Evolutionary conservation across 306 rosid genomes (phyloP).

Genomic region (Cicer bijugum): DNA sequence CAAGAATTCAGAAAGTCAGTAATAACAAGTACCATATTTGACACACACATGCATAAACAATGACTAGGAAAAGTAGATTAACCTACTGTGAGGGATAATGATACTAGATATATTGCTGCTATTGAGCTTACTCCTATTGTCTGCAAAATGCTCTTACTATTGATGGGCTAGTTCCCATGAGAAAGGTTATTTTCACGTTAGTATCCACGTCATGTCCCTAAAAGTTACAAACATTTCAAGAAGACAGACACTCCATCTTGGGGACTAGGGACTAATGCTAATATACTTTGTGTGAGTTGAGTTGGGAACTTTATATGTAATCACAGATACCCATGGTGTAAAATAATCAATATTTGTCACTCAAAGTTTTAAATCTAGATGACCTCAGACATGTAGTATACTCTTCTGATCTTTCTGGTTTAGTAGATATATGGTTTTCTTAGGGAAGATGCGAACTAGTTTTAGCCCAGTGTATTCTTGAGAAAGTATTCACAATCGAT

Average conservation of each 20-base stretch:
- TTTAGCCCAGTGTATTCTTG: background rate
- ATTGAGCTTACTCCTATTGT: background rate
- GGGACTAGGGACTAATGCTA: background rate
- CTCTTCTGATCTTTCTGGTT: background rate
- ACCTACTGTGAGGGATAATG: background rate
- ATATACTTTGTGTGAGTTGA: background rate
- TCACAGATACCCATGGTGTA: background rate
- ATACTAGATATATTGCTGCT: background rate
- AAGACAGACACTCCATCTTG: background rate
- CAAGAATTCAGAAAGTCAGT: background rate
- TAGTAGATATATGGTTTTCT: background rate
- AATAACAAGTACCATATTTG: background rate
- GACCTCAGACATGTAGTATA: background rate
- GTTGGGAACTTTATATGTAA: background rate
- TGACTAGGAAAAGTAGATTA: background rate
- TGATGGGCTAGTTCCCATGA: background rate
- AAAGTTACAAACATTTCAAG: background rate
- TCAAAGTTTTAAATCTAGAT: background rate
- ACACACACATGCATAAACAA: conserved; percentile 1
- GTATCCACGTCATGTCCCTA: background rate
- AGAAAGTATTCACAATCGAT: background rate
- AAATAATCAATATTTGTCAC: background rate
- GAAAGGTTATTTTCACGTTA: background rate
- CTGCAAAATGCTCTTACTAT: background rate
- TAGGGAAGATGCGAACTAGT: background rate